phyloP scores from a whole-genome alignment of 1,284 basidiomycete genomes.

The Rhodotorula sp. region DNA sequence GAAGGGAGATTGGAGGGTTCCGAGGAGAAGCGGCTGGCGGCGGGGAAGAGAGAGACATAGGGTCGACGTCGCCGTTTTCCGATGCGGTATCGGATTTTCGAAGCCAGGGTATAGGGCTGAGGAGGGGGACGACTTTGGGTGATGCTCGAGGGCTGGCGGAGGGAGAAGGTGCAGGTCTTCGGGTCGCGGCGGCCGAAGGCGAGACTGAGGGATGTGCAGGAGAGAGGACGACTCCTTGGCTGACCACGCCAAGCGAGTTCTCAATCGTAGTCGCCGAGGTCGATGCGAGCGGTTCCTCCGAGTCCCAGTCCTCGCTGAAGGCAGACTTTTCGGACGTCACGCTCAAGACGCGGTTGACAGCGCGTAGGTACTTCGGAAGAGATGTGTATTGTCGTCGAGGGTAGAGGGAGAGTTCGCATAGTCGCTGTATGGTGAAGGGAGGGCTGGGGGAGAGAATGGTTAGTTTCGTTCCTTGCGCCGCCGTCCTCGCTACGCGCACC shows the following conservation, averaged over 20 bases:
- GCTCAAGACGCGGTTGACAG: constrained; percentile 76
- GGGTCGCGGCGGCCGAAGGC: not conserved
- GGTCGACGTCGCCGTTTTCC: constrained; percentile 9
- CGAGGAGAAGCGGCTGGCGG: not conserved
- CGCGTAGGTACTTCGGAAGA: constrained; percentile 85
- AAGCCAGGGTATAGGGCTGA: constrained; percentile 40
- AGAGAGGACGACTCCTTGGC: constrained; percentile 6
- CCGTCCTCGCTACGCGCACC: constrained; percentile 4
- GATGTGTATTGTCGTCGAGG: constrained; percentile 71
- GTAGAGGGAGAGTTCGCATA: constrained; percentile 76
- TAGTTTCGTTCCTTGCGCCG: not conserved
- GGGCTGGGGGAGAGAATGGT: constrained; percentile 48
- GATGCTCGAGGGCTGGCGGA: constrained; percentile 15
- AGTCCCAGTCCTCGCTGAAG: constrained; percentile 28
- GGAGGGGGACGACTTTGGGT: constrained; percentile 33
- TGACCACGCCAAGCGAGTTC: constrained; percentile 18
- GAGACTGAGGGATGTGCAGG: constrained; percentile 5
- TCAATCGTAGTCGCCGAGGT: constrained; percentile 24
- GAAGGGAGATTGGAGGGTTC: not conserved
- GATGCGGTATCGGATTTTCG: not conserved
- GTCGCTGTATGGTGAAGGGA: constrained; percentile 88
- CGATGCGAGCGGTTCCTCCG: constrained; percentile 10
- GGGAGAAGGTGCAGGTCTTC: constrained; percentile 5
- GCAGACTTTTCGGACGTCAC: constrained; percentile 63
- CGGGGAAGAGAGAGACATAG: constrained; percentile 7